These are phyloP conservation scores for Phaeodactylum tricornutum DNA, from an alignment of 108 stramenopile species.

Conservation along the genomic window DNA sequence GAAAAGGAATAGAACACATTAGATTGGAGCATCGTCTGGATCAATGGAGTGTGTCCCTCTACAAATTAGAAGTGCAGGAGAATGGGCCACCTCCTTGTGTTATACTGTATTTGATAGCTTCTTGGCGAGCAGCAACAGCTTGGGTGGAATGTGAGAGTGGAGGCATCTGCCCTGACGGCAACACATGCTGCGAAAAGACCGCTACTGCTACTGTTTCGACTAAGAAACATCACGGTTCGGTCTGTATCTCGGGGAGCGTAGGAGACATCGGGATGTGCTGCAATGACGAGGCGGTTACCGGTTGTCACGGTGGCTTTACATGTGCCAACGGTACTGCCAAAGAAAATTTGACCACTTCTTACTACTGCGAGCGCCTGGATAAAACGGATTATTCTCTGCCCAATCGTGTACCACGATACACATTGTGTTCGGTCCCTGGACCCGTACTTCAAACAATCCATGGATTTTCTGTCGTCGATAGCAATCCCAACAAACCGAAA, in stretches of 20 bases:
- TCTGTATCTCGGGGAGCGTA: constrained; percentile 18
- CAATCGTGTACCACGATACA: constrained; percentile 7
- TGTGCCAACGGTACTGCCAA: constrained; percentile 9
- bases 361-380: background rate
- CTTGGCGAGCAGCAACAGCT: too few relatives aligned
- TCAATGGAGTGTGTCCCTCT: too few relatives aligned
- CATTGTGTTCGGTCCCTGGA: constrained; percentile 3
- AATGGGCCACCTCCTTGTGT: too few relatives aligned
- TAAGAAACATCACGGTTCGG: too few relatives aligned
- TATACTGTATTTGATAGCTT: too few relatives aligned
- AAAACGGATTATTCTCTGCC: background rate
- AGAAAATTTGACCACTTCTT: background rate
- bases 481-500: background rate
- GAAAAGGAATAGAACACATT: too few relatives aligned
- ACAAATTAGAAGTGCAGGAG: too few relatives aligned
- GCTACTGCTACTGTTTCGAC: too few relatives aligned
- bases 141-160: constrained; percentile 22
- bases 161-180: constrained; percentile 23
- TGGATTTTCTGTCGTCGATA: constrained; percentile 4
- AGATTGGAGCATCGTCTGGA: too few relatives aligned
- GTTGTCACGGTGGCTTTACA: constrained; percentile 24
- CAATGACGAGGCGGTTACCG: constrained; percentile 10
- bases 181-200: constrained; percentile 33
- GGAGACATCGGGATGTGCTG: constrained; percentile 21
- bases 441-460: constrained; percentile 2